Conservation (phyloP, 75 land plant genomes). For the Cryptomeria japonica region DNA sequence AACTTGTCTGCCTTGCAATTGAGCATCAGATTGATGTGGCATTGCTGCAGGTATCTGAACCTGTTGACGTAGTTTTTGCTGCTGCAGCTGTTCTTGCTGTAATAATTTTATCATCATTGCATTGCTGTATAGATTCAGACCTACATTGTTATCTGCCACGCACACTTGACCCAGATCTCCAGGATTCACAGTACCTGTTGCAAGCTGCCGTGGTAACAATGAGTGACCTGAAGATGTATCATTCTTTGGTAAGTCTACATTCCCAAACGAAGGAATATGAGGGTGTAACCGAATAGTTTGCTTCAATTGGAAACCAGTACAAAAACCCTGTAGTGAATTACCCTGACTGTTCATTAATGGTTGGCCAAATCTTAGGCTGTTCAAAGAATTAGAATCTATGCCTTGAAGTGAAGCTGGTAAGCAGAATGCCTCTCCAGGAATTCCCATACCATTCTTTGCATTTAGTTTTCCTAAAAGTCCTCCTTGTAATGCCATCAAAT, state of each 20-base stretch:
- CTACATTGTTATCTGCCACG: slow-evolving; percentile 10
- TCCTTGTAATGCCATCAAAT: slow-evolving; percentile 16
- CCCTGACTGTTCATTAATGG: slow-evolving; percentile 9
- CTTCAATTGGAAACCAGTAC: slow-evolving; percentile 22
- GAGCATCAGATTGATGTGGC: slow-evolving; percentile 4
- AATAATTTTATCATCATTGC: slow-evolving; percentile 22
- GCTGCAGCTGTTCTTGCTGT: slow-evolving; percentile 13
- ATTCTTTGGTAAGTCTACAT: neutral
- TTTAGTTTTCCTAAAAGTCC: slow-evolving; percentile 22
- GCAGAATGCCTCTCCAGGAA: slow-evolving; percentile 13
- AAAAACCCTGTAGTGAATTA: slow-evolving; percentile 10
- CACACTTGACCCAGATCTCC: slow-evolving; percentile 11
- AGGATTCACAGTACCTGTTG: slow-evolving; percentile 12
- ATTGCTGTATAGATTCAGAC: slow-evolving; percentile 15
- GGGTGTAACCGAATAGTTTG: slow-evolving; percentile 16
- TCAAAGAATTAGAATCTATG: slow-evolving; percentile 9
- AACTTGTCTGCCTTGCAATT: slow-evolving; percentile 2
- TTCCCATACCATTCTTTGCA: slow-evolving; percentile 24
- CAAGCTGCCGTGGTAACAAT: slow-evolving; percentile 18
- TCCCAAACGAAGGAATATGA: slow-evolving; percentile 10
- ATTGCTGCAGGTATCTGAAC: neutral
- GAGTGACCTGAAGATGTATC: slow-evolving; percentile 14
- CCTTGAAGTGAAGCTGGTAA: slow-evolving; percentile 13
- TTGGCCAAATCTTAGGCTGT: slow-evolving; percentile 11
- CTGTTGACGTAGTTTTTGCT: slow-evolving; percentile 10